Conservation (phyloP, 2,329 filamentous ascomycete species). For the Gliomastix tumulicola region DNA sequence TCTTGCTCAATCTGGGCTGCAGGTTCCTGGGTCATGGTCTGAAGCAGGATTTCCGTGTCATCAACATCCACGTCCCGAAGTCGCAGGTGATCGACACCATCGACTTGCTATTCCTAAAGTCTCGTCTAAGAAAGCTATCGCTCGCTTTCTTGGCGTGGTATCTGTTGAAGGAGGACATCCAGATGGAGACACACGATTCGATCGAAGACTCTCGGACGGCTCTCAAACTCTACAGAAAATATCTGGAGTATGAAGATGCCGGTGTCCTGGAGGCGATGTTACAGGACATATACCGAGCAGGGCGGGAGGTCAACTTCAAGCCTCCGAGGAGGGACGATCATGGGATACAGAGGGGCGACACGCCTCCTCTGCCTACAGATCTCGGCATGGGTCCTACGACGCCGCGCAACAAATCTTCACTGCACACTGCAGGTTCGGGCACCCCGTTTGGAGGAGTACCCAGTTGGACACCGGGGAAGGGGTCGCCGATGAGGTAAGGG, state of each 20-base stretch:
- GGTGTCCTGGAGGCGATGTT: constrained; percentile 79
- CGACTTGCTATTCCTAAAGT: constrained; percentile 78
- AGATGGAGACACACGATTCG: constrained; percentile 85
- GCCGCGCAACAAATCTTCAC: constrained; percentile 32
- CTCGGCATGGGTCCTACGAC: constrained; percentile 33
- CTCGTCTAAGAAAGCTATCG: constrained; percentile 77
- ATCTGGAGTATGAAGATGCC: constrained; percentile 79
- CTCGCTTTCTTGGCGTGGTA: constrained; percentile 89
- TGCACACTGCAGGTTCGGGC: constrained; percentile 19
- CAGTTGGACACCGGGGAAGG: constrained; percentile 40
- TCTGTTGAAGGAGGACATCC: constrained; percentile 88
- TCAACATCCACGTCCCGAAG: constrained; percentile 93
- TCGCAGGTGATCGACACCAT: constrained; percentile 91
- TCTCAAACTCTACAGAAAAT: constrained; percentile 81
- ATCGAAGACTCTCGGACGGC: constrained; percentile 94
- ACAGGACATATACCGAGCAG: constrained; percentile 69
- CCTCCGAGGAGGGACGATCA: constrained; percentile 39
- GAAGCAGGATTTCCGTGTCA: constrained; percentile 92
- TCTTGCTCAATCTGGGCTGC: constrained; percentile 88
- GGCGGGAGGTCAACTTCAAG: constrained; percentile 42
- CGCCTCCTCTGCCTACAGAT: constrained; percentile 39
- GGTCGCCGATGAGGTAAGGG: constrained; percentile 24
- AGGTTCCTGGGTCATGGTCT: constrained; percentile 91
- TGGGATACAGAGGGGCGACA: constrained; percentile 41
- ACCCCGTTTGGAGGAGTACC: constrained; percentile 28